Evolutionary conservation across 306 rosid genomes (phyloP).

Genomic region (Rosa multiflora): DNA sequence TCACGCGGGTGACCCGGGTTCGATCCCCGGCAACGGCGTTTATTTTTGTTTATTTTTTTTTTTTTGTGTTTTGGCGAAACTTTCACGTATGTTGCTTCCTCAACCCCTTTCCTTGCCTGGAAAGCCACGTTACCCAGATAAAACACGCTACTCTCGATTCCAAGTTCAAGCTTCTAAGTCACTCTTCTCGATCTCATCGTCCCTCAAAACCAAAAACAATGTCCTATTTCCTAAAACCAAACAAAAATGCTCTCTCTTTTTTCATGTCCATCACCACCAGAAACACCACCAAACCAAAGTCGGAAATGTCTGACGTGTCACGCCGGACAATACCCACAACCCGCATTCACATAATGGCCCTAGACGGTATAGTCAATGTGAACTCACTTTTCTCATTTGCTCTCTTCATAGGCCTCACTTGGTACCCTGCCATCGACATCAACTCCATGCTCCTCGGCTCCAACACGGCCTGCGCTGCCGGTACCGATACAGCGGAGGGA

Average conservation of each 20-base stretch:
- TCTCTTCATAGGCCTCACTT: conserved; percentile 73
- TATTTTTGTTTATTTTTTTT: not conserved
- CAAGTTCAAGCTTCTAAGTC: conserved; percentile 32
- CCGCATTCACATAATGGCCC: conserved; percentile 73
- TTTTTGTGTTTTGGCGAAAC: too few relatives aligned
- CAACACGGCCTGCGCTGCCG: conserved; percentile 42
- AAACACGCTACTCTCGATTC: conserved; percentile 22
- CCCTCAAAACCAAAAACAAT: conserved; percentile 19
- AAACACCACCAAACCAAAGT: not conserved
- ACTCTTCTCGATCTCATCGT: not conserved
- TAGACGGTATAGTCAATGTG: conserved; percentile 79
- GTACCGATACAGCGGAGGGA: conserved; percentile 38
- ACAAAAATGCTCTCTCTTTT: not conserved
- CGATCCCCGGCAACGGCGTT: conserved; percentile 70
- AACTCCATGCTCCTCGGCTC: conserved; percentile 35
- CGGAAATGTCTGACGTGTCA: conserved; percentile 45
- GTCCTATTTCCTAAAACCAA: not conserved
- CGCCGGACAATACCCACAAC: conserved; percentile 47
- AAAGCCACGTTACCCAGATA: conserved; percentile 17
- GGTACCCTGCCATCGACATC: conserved; percentile 49
- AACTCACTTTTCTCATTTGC: conserved; percentile 88
- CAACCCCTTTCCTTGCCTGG: conserved; percentile 12
- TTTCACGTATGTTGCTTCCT: not conserved
- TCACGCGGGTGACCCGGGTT: conserved; percentile 28
- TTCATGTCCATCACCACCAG: not conserved